These are phyloP conservation scores for Xanthoparmelia taractica DNA, from an alignment of 495 filamentous ascomycete species.

Conservation along the genomic window DNA sequence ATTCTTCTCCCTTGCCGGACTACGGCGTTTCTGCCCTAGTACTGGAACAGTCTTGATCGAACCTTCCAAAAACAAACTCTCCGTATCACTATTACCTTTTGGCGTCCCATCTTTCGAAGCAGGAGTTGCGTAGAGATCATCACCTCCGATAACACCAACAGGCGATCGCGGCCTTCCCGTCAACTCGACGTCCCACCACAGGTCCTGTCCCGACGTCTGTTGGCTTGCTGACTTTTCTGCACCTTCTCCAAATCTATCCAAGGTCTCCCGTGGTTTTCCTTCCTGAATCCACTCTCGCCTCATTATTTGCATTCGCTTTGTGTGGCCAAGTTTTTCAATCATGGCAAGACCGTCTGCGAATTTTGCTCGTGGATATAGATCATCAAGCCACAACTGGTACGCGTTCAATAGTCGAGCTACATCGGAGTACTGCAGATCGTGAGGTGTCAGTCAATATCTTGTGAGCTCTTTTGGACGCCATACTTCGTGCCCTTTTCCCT, in stretches of 20 bases:
- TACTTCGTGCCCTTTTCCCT: conserved; percentile 93
- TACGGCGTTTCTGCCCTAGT: background rate
- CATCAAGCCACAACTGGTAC: conserved; percentile 96
- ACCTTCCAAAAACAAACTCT: conserved; percentile 23
- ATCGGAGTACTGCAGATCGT: conserved; percentile 64
- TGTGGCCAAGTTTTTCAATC: conserved; percentile 90
- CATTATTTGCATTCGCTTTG: conserved; percentile 62
- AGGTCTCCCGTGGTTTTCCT: conserved; percentile 33
- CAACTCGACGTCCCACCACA: background rate
- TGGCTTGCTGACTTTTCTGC: background rate
- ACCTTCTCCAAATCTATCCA: background rate
- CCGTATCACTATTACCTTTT: conserved; percentile 9
- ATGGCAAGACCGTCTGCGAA: conserved; percentile 85
- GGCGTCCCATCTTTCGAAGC: background rate
- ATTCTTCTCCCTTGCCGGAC: conserved; percentile 17
- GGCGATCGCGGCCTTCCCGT: background rate
- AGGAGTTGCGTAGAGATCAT: conserved; percentile 12
- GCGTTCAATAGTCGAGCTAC: conserved; percentile 72
- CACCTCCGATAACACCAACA: background rate
- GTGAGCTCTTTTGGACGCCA: conserved; percentile 13
- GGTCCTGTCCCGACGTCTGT: background rate
- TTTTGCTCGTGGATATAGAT: conserved; percentile 88
- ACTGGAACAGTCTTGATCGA: conserved; percentile 13
- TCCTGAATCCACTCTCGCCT: conserved; percentile 84
- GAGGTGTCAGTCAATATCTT: conserved; percentile 15